Percentiles rank a stretch among this genome's conserved stretches.
phyloP scores from a whole-genome alignment of 2,329 filamentous ascomycete species.

The Metarhizium album region DNA sequence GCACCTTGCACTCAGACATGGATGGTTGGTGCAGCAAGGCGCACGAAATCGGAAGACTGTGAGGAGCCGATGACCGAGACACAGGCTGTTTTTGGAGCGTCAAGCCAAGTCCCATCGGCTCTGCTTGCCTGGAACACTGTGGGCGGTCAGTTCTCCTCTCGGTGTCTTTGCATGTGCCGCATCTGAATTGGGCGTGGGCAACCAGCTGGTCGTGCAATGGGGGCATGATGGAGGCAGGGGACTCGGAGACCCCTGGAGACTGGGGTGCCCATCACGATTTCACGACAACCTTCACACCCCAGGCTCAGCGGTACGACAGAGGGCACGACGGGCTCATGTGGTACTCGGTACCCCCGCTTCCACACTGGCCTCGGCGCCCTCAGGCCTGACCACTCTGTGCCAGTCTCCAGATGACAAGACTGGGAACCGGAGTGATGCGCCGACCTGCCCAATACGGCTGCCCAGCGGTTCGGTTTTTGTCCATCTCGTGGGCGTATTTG shows the following conservation, averaged over 20 bases:
- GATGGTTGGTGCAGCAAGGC: neutral
- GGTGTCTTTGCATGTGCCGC: neutral
- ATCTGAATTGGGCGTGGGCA: neutral
- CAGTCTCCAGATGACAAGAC: neutral
- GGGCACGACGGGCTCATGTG: neutral
- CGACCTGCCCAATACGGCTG: neutral
- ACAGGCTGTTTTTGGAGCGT: neutral
- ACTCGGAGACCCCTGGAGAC: neutral
- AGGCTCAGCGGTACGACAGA: neutral
- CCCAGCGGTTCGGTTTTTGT: neutral
- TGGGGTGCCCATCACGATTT: neutral
- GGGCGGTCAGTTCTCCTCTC: neutral
- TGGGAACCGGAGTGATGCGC: neutral
- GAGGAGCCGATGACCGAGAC: neutral
- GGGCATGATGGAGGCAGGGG: neutral
- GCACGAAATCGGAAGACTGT: neutral
- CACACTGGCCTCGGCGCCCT: conserved; percentile 19
- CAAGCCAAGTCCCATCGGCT: neutral
- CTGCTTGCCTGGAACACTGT: neutral
- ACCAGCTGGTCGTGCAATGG: neutral
- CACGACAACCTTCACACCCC: too few species aligned
- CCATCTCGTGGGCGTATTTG: neutral
- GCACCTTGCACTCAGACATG: neutral
- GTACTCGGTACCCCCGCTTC: conserved; percentile 7
- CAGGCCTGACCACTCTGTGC: conserved; percentile 12